These are phyloP conservation scores for Ceratocystis lukuohia DNA, from an alignment of 2,329 filamentous ascomycete genomes.

Conservation along the genomic window DNA sequence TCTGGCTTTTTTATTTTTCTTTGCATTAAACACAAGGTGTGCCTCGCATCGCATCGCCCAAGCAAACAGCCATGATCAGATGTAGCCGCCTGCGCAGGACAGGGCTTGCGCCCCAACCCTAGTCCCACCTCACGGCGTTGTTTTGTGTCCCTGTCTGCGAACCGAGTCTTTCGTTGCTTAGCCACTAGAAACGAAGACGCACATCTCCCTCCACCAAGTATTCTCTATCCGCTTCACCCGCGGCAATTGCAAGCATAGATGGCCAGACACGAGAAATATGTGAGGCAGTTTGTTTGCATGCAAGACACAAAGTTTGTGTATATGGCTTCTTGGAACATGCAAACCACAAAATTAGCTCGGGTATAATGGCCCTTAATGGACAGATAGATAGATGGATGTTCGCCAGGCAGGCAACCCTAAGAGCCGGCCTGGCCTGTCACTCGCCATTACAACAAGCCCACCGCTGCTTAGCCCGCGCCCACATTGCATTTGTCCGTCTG, in stretches of 20 bases:
- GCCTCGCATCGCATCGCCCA: not conserved
- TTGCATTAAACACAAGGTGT: not conserved
- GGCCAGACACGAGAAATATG: not conserved
- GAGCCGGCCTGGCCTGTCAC: not conserved
- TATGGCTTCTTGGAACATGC: not conserved
- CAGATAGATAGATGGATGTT: no score
- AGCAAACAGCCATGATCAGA: not conserved
- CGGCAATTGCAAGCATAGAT: not conserved
- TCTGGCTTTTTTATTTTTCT: not conserved
- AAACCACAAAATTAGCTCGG: not conserved
- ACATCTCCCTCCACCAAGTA: not conserved
- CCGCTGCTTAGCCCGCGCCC: not conserved
- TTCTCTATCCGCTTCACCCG: not conserved
- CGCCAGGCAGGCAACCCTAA: not conserved
- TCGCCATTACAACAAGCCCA: not conserved
- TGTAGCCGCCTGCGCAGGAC: not conserved
- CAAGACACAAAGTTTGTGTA: not conserved
- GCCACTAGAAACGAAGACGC: not conserved
- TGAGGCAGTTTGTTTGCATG: not conserved
- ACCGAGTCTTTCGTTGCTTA: not conserved
- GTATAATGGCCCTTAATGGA: no score
- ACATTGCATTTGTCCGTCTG: not conserved
- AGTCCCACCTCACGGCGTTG: not conserved
- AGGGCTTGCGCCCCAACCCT: slow-evolving; percentile 1
- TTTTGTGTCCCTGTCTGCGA: not conserved